phyloP scores from a whole-genome alignment of 1,139 yeast genomes.

The Ogataea hybrid region DNA sequence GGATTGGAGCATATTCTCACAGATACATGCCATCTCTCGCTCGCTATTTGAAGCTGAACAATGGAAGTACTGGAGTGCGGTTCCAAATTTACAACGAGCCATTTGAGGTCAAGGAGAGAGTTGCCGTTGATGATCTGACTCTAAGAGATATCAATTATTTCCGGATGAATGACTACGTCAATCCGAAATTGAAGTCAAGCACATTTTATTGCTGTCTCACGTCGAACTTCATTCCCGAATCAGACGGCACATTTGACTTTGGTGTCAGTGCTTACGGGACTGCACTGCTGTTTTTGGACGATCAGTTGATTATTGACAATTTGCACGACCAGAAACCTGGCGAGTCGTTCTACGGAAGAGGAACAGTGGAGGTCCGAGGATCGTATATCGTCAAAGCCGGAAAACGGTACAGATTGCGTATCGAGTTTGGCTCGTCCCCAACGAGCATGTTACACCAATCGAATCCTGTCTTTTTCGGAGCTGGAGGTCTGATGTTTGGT shows the following conservation, averaged over 20 bases:
- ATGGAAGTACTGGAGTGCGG: conserved; percentile 41
- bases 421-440: conserved; percentile 51
- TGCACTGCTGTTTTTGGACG: conserved; percentile 51
- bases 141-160: conserved; percentile 10
- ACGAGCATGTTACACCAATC: conserved; percentile 35
- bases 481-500: conserved; percentile 41
- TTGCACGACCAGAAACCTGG: conserved; percentile 51
- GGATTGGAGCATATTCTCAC: conserved; percentile 38
- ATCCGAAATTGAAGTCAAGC: conserved; percentile 3
- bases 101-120: not conserved
- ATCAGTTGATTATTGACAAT: conserved; percentile 52
- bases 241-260: conserved; percentile 47
- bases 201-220: conserved; percentile 43
- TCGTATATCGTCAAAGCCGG: conserved; percentile 38
- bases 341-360: conserved; percentile 45
- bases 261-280: conserved; percentile 54
- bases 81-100: conserved; percentile 38
- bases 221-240: conserved; percentile 44
- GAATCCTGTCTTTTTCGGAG: conserved; percentile 34
- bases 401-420: conserved; percentile 39
- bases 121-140: conserved; percentile 17
- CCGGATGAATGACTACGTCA: conserved; percentile 33
- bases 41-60: conserved; percentile 1
- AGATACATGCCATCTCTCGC: conserved; percentile 34
- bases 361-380: conserved; percentile 42